Evolutionary conservation across 257 asterid species (phyloP).

Genomic region (Salvia hispanica): DNA sequence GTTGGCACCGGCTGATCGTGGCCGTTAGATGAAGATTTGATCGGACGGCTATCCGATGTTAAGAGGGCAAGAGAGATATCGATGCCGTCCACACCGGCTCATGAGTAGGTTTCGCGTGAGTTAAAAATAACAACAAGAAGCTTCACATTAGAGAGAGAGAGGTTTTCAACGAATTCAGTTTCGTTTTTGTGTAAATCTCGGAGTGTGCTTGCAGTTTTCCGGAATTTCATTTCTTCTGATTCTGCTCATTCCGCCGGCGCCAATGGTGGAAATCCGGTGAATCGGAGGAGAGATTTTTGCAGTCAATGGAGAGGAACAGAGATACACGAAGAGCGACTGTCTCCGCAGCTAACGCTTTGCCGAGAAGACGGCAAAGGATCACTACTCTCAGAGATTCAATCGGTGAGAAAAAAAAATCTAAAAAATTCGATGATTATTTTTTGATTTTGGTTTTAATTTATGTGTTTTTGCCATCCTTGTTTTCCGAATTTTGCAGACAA

Average conservation of each 20-base stretch:
- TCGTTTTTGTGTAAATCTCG: conserved; percentile 39
- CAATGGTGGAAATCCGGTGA: conserved; percentile 44
- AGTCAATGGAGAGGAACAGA: conserved; percentile 45
- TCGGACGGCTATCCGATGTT: conserved; percentile 38
- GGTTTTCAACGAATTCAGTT: conserved; percentile 36
- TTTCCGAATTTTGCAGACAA: conserved; percentile 36
- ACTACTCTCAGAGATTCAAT: conserved; percentile 43
- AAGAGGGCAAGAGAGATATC: conserved; percentile 43
- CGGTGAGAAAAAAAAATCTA: conserved; percentile 38
- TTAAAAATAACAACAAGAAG: conserved; percentile 40
- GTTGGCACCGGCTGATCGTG: conserved; percentile 45
- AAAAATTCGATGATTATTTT: conserved; percentile 18
- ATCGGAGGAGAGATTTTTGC: conserved; percentile 20
- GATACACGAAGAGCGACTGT: conserved; percentile 36
- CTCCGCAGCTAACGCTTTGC: conserved; percentile 37
- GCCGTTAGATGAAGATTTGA: conserved; percentile 41
- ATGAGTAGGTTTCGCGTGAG: conserved; percentile 63
- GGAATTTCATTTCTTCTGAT: conserved; percentile 18
- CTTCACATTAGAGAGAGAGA: conserved; percentile 35
- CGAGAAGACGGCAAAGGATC: conserved; percentile 48
- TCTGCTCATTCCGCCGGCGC: conserved; percentile 26
- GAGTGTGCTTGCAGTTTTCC: conserved; percentile 29
- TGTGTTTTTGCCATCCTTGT: not conserved
- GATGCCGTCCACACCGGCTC: conserved; percentile 52
- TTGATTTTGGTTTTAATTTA: not conserved